These are phyloP conservation scores for Clonostachys sp. DNA, from an alignment of 2,329 filamentous ascomycete genomes.

Conservation along the genomic window DNA sequence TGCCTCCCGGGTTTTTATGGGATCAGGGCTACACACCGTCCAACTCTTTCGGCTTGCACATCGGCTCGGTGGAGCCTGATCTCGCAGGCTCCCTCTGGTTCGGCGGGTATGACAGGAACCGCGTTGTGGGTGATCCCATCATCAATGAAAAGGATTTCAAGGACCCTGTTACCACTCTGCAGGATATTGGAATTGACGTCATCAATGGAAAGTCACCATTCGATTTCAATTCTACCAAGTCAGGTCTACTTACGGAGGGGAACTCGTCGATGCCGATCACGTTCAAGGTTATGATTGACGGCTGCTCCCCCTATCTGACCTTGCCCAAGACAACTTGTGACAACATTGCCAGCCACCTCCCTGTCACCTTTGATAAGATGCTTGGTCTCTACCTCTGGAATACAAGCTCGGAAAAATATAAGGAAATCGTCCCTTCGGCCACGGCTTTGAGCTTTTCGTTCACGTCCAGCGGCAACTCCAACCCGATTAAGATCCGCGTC, in stretches of 20 bases:
- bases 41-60: slow-evolving; percentile 35
- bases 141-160: slow-evolving; percentile 7
- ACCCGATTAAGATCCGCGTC: slow-evolving; percentile 9
- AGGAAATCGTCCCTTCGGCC: slow-evolving; percentile 30
- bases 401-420: slow-evolving; percentile 20
- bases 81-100: slow-evolving; percentile 28
- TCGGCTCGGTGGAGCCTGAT: slow-evolving; percentile 24
- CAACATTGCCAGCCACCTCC: slow-evolving; percentile 26
- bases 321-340: slow-evolving; percentile 33
- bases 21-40: slow-evolving; percentile 18
- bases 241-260: slow-evolving; percentile 16
- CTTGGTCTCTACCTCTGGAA: slow-evolving; percentile 37
- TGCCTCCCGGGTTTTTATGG: slow-evolving; percentile 18
- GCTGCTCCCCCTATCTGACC: slow-evolving; percentile 32
- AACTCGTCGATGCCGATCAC: slow-evolving; percentile 16
- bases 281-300: slow-evolving; percentile 21
- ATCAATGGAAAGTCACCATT: slow-evolving; percentile 32
- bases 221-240: slow-evolving; percentile 11
- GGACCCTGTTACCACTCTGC: slow-evolving; percentile 18
- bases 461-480: slow-evolving; percentile 16
- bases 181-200: slow-evolving; percentile 33
- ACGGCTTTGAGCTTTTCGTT: slow-evolving; percentile 34
- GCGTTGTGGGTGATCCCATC: slow-evolving; percentile 25
- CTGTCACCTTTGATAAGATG: slow-evolving; percentile 23
- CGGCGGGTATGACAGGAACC: slow-evolving; percentile 33